Base-by-base conservation (phyloP, 2,329 filamentous ascomycete genomes). In the Didymosphaeria variabile region DNA sequence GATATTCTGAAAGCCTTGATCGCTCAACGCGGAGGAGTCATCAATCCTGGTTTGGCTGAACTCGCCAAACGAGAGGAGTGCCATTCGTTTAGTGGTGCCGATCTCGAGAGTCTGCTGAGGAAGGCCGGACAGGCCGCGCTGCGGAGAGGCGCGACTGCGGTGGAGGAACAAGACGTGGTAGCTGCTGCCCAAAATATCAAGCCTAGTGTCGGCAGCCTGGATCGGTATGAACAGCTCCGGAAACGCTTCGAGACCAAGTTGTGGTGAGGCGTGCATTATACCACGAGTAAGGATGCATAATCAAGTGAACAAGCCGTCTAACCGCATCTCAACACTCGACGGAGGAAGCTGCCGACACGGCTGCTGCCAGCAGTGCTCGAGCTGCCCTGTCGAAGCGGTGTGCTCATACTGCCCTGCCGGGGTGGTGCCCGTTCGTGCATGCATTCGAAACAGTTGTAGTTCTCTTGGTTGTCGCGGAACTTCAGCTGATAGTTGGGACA, bases 1-100 rank as follows among this genome's bases (percentile, higher is more conserved):
- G 93, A 96, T 59, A 99, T 99, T 63, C 83, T 99, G 23, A 85
- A 85, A 58, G 92, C 94, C 2, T 73, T 90, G 60, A 80, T 89
- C 32, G 51, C 63, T 0, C 67, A 75, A 47, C 65, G 82, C 82
- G 57, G 84, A 82, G 21, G 82, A 85, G 34, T 80, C 78, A 78
- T 88, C 9, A 77, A 86, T 12, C 81, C 86, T 0, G 80, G 82
- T 1, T 79, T 95, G 1, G 87, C 87, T 3, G 79, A 79, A 3
- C 83, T 97, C 5, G 94, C 92, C 0, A 82, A 86, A 34, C 40
- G 59, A 19, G 88, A 90, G 59, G 61, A 72, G 9, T 97, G 94
- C 75, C 83, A 86, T 10, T 88, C 91, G 26, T 98, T 94, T 77
- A 94, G 91, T 56, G 88, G 88, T 67, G 88, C 88, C 0, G 88